phyloP scores from a whole-genome alignment of 2,329 filamentous ascomycete species.

The Nothopassalora personata region DNA sequence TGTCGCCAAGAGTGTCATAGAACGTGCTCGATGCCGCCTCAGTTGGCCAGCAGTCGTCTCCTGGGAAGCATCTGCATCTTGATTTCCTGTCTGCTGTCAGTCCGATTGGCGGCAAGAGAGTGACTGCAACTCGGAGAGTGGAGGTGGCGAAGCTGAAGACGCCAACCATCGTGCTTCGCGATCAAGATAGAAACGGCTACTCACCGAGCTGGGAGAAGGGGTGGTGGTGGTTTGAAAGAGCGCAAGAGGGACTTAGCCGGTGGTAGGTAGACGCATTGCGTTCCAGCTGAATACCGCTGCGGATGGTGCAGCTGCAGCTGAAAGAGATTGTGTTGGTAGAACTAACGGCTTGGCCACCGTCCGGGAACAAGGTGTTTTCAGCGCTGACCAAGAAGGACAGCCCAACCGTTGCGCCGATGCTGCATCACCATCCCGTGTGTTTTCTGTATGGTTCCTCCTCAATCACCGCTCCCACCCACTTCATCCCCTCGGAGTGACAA shows the following conservation, averaged over 20 bases:
- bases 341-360: not conserved
- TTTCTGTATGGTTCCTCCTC: not conserved
- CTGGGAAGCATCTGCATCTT: slow-evolving; percentile 48
- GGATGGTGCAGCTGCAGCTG: not conserved
- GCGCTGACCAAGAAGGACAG: not conserved
- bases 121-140: not conserved
- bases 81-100: not conserved
- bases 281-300: too few species aligned
- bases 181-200: not conserved
- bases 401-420: not conserved
- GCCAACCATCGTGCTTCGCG: not conserved
- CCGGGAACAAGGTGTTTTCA: not conserved
- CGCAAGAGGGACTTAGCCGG: not conserved
- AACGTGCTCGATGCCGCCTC: slow-evolving; percentile 44
- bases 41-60: slow-evolving; percentile 52
- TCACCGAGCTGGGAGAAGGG: not conserved
- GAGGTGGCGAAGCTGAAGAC: not conserved
- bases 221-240: not conserved
- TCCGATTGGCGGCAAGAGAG: not conserved
- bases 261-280: not conserved
- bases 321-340: not conserved
- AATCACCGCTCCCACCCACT: not conserved
- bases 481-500: not conserved
- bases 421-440: not conserved
- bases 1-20: slow-evolving; percentile 49